Conservation (phyloP, 2,329 filamentous ascomycete genomes). For the Neospermospora avenae region DNA sequence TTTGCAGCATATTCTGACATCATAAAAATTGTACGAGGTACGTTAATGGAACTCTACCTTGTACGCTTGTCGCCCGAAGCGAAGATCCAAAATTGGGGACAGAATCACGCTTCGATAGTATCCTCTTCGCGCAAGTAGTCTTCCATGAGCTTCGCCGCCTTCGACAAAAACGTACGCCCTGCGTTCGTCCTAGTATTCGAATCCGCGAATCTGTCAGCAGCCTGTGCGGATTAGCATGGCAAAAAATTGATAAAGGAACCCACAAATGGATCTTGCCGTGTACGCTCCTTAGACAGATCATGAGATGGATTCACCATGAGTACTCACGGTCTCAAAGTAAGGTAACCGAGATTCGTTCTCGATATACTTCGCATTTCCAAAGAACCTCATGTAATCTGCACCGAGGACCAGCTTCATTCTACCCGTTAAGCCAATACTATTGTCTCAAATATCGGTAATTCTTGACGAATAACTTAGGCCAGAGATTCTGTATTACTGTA, state of each 20-base stretch:
- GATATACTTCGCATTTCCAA: slow-evolving; percentile 4
- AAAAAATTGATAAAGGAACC: background rate
- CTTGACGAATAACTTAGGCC: no score
- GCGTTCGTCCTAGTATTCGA: background rate
- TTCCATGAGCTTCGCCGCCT: background rate
- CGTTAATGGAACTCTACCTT: no score
- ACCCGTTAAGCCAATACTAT: slow-evolving; percentile 4
- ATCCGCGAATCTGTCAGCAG: background rate
- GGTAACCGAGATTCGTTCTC: slow-evolving; percentile 11
- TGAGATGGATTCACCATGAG: background rate
- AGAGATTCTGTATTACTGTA: no score
- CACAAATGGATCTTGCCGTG: background rate
- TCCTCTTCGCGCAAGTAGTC: background rate
- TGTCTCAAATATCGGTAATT: slow-evolving; percentile 8
- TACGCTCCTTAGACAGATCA: background rate
- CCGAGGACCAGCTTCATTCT: background rate
- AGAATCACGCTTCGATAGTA: background rate
- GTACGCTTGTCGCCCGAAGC: no score
- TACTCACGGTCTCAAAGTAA: background rate
- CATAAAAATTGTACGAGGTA: no score
- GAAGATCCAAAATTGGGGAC: no score
- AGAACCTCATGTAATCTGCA: background rate
- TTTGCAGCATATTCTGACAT: no score
- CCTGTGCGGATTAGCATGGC: background rate
- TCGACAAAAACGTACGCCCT: background rate